Percentiles rank a stretch among this genome's conserved stretches.
Conservation (phyloP, 2,329 filamentous ascomycete species). For the Harringtonia lauricola region DNA sequence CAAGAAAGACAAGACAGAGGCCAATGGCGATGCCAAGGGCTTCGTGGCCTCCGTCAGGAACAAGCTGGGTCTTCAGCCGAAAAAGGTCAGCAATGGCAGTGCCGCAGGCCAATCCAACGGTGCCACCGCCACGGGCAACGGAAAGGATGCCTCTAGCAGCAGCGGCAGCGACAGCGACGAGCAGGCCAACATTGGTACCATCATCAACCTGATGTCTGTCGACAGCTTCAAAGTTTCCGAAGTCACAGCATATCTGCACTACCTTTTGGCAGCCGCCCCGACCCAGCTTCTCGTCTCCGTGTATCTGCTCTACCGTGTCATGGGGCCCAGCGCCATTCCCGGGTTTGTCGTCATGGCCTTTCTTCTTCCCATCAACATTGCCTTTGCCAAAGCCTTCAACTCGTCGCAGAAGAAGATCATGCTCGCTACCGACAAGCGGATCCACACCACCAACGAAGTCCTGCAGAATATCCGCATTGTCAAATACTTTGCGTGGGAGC, state of each 20-base stretch:
- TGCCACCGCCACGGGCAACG: conserved; percentile 14
- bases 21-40: conserved; percentile 25
- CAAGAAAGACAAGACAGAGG: conserved; percentile 27
- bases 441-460: conserved; percentile 93
- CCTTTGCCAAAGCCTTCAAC: conserved; percentile 76
- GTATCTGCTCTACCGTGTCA: conserved; percentile 72
- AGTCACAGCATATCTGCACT: conserved; percentile 89
- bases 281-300: conserved; percentile 79
- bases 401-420: conserved; percentile 84
- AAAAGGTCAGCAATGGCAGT: conserved; percentile 23
- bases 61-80: conserved; percentile 45
- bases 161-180: conserved; percentile 40
- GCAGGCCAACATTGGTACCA: conserved; percentile 90
- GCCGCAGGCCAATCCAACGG: neutral
- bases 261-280: conserved; percentile 83
- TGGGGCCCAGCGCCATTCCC: conserved; percentile 87
- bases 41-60: conserved; percentile 40
- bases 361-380: conserved; percentile 82
- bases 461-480: conserved; percentile 97
- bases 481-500: conserved; percentile 98
- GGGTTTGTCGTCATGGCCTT: conserved; percentile 85
- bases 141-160: conserved; percentile 19
- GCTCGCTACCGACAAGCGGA: conserved; percentile 86
- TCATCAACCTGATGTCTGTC: conserved; percentile 98
- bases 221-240: conserved; percentile 98